Evolutionary conservation across 495 filamentous ascomycete species (phyloP).

Genomic region (Podospora sp.): DNA sequence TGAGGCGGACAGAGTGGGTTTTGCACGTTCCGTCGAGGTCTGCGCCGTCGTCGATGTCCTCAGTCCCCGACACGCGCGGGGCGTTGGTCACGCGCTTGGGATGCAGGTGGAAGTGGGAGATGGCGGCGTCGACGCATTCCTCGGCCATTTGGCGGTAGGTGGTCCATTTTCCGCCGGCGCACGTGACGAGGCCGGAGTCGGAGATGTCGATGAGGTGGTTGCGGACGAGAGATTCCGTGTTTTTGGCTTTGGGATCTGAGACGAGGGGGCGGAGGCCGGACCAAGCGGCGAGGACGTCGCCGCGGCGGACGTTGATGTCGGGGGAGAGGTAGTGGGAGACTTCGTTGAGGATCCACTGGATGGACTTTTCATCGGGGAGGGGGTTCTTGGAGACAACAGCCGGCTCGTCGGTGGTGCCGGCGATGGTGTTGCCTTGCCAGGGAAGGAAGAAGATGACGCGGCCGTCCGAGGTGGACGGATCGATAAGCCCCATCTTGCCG

Average conservation of each 20-base stretch:
- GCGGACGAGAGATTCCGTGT: slow-evolving; percentile 92
- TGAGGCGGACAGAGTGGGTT: slow-evolving; percentile 84
- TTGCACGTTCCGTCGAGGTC: slow-evolving; percentile 83
- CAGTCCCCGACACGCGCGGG: slow-evolving; percentile 78
- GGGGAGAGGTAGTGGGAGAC: slow-evolving; percentile 87
- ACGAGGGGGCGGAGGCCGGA: slow-evolving; percentile 92
- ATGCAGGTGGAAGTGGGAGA: slow-evolving; percentile 74
- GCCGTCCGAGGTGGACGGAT: slow-evolving; percentile 91
- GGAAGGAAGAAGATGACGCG: slow-evolving; percentile 99
- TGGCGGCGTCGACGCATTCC: slow-evolving; percentile 90
- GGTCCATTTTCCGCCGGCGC: slow-evolving; percentile 98
- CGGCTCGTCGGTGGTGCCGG: slow-evolving; percentile 91
- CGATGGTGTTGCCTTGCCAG: slow-evolving; percentile 99
- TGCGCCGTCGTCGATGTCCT: slow-evolving; percentile 72
- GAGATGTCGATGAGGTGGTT: slow-evolving; percentile 93
- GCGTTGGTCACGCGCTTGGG: slow-evolving; percentile 59
- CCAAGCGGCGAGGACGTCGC: slow-evolving; percentile 96
- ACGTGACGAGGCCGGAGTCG: slow-evolving; percentile 82
- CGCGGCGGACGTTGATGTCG: slow-evolving; percentile 90
- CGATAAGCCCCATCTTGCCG: slow-evolving; percentile 93
- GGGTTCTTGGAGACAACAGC: slow-evolving; percentile 81
- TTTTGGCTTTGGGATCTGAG: slow-evolving; percentile 89
- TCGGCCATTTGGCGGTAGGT: slow-evolving; percentile 99
- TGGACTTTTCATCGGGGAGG: slow-evolving; percentile 86
- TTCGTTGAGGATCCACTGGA: slow-evolving; percentile 94